Percentiles rank a stretch among this genome's conserved stretches.
These are phyloP conservation scores for Cicer chorassanicum DNA, from an alignment of 306 rosid species.

Conservation along the genomic window DNA sequence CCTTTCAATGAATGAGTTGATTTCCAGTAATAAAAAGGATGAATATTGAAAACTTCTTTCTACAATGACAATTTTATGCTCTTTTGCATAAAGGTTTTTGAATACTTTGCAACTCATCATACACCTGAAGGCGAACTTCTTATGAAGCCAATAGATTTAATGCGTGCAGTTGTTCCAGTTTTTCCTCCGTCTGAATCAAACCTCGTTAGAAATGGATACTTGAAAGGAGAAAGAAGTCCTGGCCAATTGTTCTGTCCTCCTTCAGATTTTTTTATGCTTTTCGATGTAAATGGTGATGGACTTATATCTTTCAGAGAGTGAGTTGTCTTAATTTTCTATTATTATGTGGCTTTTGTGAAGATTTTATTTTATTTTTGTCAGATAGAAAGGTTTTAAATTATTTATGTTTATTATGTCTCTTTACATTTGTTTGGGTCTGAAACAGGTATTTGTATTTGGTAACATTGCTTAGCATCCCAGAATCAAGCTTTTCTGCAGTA, in stretches of 20 bases:
- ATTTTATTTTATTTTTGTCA: background rate
- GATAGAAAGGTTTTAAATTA: background rate
- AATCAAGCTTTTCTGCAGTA: constrained; percentile 66
- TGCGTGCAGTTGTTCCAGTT: constrained; percentile 95
- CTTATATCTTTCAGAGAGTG: constrained; percentile 84
- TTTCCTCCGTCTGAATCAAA: constrained; percentile 95
- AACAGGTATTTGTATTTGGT: constrained; percentile 77
- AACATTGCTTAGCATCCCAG: constrained; percentile 85
- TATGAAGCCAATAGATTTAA: constrained; percentile 79
- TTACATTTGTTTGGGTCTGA: constrained; percentile 4
- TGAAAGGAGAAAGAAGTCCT: constrained; percentile 83
- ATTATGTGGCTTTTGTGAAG: background rate
- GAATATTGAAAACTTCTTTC: too few species aligned
- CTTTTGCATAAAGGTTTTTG: constrained; percentile 68
- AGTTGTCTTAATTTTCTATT: constrained; percentile 43
- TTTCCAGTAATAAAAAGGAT: too few species aligned
- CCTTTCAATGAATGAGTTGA: too few species aligned
- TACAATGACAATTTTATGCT: constrained; percentile 34
- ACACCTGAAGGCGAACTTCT: constrained; percentile 71
- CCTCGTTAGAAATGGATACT: constrained; percentile 85
- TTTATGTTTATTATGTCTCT: background rate
- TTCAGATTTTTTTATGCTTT: constrained; percentile 81
- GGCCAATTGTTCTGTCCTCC: constrained; percentile 73
- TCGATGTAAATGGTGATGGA: constrained; percentile 76
- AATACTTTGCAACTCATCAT: constrained; percentile 80